A percentile compares a stretch with the other conserved stretches of the same genome.
Evolutionary conservation across 2,329 filamentous ascomycete species (phyloP).

Genomic region (Stachybotrys chartarum): DNA sequence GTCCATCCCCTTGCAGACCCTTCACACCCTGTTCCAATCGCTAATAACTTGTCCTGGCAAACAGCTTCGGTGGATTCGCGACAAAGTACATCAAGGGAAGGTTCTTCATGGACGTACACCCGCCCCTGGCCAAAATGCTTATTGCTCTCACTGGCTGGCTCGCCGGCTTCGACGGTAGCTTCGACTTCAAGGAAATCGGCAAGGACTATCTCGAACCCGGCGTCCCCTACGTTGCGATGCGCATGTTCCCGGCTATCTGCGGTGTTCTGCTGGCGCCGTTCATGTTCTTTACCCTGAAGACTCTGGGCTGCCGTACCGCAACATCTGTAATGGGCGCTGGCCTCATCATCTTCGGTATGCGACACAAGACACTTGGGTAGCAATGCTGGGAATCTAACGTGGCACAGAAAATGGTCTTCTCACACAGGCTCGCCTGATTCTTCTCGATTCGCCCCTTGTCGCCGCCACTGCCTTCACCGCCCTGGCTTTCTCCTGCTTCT

Average conservation of each 20-base stretch:
- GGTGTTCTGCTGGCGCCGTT: slow-evolving; percentile 83
- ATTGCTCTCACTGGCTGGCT: slow-evolving; percentile 93
- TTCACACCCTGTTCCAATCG: neutral
- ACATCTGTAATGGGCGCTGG: slow-evolving; percentile 78
- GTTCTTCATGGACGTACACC: slow-evolving; percentile 99
- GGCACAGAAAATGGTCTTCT: slow-evolving; percentile 81
- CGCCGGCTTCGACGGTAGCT: slow-evolving; percentile 89
- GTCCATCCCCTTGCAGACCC: slow-evolving; percentile 26
- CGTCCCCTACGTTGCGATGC: slow-evolving; percentile 97
- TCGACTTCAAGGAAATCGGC: slow-evolving; percentile 99
- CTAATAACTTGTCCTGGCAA: neutral
- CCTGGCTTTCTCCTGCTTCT: slow-evolving; percentile 85
- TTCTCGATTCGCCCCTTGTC: slow-evolving; percentile 91
- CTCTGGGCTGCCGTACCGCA: slow-evolving; percentile 77
- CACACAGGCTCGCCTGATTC: slow-evolving; percentile 90
- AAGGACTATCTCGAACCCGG: slow-evolving; percentile 95
- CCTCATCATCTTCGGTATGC: slow-evolving; percentile 84
- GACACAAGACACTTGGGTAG: neutral
- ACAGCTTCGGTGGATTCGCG: slow-evolving; percentile 93
- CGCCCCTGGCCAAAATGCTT: slow-evolving; percentile 90
- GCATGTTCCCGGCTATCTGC: slow-evolving; percentile 81
- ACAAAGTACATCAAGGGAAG: slow-evolving; percentile 98
- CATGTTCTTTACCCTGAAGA: slow-evolving; percentile 93
- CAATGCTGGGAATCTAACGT: neutral
- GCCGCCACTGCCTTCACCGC: slow-evolving; percentile 89